These are phyloP conservation scores for Canavalia ensiformis DNA, from an alignment of 306 rosid species.

Conservation along the genomic window DNA sequence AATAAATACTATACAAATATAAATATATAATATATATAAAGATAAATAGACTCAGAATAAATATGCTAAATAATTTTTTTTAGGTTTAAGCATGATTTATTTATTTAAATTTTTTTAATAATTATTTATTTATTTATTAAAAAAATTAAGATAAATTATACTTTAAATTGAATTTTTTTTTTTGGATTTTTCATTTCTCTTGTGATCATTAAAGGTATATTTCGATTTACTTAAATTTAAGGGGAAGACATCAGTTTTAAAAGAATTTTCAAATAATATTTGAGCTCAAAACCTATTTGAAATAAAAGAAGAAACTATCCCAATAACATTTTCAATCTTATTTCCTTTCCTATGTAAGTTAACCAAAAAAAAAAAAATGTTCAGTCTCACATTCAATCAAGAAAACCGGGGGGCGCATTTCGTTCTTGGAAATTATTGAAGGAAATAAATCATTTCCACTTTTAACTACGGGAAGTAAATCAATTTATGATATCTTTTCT, in stretches of 20 bases:
- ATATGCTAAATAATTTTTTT: too few species aligned
- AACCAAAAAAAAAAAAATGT: background rate
- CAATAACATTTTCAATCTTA: too few species aligned
- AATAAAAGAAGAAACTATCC: too few species aligned
- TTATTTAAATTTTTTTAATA: too few species aligned
- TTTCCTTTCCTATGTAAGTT: background rate
- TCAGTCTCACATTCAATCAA: background rate
- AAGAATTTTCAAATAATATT: too few species aligned
- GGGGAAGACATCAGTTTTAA: background rate
- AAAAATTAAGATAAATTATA: too few species aligned
- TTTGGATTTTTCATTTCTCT: background rate
- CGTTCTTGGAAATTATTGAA: background rate
- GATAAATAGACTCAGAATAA: too few species aligned
- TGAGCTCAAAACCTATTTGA: background rate
- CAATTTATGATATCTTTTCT: background rate
- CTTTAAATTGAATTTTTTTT: too few species aligned
- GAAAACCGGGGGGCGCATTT: background rate
- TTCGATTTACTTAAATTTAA: background rate
- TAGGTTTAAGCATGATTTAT: too few species aligned
- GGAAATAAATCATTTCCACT: background rate
- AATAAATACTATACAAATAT: too few species aligned
- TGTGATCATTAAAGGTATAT: background rate
- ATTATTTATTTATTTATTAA: too few species aligned
- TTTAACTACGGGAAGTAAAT: background rate
- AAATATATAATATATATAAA: too few species aligned